phyloP scores from a whole-genome alignment of 2,329 filamentous ascomycete genomes.

The Xylariaceae sp. region DNA sequence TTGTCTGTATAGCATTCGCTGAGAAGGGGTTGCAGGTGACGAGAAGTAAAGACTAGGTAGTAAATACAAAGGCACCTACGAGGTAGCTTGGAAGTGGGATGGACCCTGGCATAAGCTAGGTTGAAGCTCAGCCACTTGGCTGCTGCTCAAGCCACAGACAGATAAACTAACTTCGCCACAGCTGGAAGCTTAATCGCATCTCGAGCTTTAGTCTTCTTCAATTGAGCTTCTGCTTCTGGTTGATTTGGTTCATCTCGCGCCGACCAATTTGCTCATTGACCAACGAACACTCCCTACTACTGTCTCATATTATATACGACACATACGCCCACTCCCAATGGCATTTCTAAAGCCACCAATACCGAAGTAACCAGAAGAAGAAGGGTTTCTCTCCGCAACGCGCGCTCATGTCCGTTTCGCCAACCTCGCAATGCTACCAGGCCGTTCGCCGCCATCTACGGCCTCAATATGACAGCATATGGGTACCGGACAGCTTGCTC shows the following conservation, averaged over 20 bases:
- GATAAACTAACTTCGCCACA: not conserved
- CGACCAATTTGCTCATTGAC: not conserved
- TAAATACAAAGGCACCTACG: too few relatives aligned
- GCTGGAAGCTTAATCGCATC: too few relatives aligned
- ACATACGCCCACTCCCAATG: slow-evolving; percentile 4
- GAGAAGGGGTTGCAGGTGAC: not conserved
- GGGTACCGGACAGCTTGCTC: slow-evolving; percentile 65
- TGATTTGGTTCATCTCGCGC: not conserved
- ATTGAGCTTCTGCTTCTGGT: too few relatives aligned
- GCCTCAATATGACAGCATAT: slow-evolving; percentile 53
- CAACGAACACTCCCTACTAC: not conserved
- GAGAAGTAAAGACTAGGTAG: too few relatives aligned
- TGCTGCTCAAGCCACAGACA: not conserved
- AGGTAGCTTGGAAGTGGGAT: slow-evolving; percentile 30
- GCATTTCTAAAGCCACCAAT: slow-evolving; percentile 8
- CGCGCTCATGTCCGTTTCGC: slow-evolving; percentile 51
- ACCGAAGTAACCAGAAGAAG: slow-evolving; percentile 17
- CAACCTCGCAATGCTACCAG: slow-evolving; percentile 55
- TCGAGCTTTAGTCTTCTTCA: too few relatives aligned
- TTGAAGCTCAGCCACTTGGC: too few relatives aligned
- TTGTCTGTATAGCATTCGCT: slow-evolving; percentile 34
- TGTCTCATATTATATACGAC: not conserved
- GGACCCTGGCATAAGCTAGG: slow-evolving; percentile 26
- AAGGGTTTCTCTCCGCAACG: slow-evolving; percentile 1
- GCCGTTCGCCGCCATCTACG: slow-evolving; percentile 51